Conservation (phyloP, 139 green algal genomes). For the Zygnema cylindricum region DNA sequence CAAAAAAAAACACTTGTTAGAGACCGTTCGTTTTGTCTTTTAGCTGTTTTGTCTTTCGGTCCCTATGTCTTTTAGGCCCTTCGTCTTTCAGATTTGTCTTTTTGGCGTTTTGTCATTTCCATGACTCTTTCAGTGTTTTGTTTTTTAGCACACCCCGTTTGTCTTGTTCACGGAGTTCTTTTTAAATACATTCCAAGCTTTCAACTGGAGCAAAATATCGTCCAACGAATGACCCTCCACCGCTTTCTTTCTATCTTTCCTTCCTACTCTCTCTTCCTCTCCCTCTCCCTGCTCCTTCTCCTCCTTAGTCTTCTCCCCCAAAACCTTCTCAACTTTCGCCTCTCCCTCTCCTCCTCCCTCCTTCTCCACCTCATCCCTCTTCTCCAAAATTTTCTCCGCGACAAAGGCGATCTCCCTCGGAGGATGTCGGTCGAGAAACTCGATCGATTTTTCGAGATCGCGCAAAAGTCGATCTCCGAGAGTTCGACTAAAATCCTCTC, state of each 20-base stretch:
- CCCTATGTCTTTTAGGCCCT: no score
- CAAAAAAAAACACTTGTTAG: no score
- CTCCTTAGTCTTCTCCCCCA: background rate
- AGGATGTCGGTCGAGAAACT: background rate
- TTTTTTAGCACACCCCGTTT: conserved; percentile 45
- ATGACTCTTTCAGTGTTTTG: no score
- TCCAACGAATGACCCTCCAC: conserved; percentile 13
- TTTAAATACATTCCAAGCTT: conserved; percentile 36
- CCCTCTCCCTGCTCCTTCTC: background rate
- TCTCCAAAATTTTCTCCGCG: background rate
- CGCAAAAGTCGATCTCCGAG: conserved; percentile 43
- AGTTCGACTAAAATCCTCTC: conserved; percentile 51
- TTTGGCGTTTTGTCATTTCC: no score
- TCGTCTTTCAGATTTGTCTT: no score
- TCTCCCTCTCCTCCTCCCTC: background rate
- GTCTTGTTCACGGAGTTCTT: conserved; percentile 38
- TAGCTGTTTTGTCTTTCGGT: no score
- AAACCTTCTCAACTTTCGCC: background rate
- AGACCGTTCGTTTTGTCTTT: no score
- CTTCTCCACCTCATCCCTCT: background rate
- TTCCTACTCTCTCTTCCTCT: background rate
- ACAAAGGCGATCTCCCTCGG: background rate
- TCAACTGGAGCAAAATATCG: background rate
- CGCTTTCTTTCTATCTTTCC: background rate
- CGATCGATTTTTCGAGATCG: conserved; percentile 16